Evolutionary conservation across 2,329 filamentous ascomycete species (phyloP), one percentile per base, ranked within the genome.

Genomic region (Ramularia collo-cygni): DNA sequence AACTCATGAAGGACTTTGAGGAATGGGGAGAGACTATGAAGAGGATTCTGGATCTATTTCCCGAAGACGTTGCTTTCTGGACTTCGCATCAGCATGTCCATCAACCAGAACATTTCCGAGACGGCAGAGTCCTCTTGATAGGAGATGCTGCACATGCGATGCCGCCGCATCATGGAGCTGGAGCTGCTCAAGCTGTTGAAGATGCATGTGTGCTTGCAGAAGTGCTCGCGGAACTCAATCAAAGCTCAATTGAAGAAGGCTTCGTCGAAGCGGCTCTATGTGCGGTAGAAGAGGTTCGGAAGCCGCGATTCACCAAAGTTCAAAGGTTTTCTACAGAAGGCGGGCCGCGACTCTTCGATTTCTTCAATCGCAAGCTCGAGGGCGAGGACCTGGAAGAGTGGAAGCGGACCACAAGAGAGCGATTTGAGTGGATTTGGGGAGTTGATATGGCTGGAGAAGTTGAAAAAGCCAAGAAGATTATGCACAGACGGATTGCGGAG

Each of bases 141-240:
- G 81, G 81, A 3, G 81, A 85, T 55, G 80, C 80, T 4, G 79
- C 70, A 2, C 79, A 83, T 54, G 77, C 79, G 2, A 71, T 75
- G 64, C 51, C 82, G 70, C 79, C 79, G 1, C 73, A 84, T 53
- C 79, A 83, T 55, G 79, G 75, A 1, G 67, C 73, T 0, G 75
- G 75, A 4, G 75, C 75, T 1, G 71, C 71, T 2, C 70, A 73
- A 51, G 75, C 73, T 7, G 66, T 78, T 38, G 75, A 79, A 55
- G 76, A 79, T 46, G 68, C 67, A 1, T 65, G 72, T 18, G 59
- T 71, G 0, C 34, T 56, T 3, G 46, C 51, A 1, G 52, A 55
- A 29, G 47, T 52, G 3, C 38, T 56, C 4, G 28, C 16, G 15
- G 9, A 24, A 4, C 18, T 29, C 1, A 28, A 38, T 4, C 15